A percentile compares a stretch with the other conserved stretches of the same genome.
These are phyloP conservation scores for Eucalyptus paniculata DNA, from an alignment of 345 rosid genomes.

Conservation along the genomic window DNA sequence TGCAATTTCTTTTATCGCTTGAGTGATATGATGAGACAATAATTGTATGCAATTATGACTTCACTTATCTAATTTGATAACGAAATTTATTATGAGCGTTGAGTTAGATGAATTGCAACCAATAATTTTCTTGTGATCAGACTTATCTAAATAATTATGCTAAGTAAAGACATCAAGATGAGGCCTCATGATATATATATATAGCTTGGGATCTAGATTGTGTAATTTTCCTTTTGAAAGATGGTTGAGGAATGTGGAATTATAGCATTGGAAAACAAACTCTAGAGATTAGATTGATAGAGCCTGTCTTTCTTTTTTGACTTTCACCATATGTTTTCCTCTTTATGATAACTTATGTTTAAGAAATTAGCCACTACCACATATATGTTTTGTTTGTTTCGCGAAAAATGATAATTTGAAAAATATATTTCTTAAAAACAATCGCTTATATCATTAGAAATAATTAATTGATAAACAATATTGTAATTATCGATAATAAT, in stretches of 20 bases:
- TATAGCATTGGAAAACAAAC: background rate
- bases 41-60: rapidly evolving
- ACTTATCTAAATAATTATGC: background rate
- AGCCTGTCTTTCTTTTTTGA: background rate
- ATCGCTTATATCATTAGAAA: too few species aligned
- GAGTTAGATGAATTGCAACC: rapidly evolving
- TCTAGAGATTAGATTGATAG: background rate
- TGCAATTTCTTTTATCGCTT: background rate
- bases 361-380: background rate
- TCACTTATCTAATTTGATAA: background rate
- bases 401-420: background rate
- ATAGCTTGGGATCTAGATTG: rapidly evolving
- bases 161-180: background rate
- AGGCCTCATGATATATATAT: background rate
- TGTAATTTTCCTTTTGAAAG: background rate
- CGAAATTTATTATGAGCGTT: rapidly evolving
- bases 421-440: too few species aligned
- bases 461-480: too few species aligned
- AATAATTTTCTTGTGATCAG: background rate
- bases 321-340: background rate
- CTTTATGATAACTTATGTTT: background rate
- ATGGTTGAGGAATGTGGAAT: background rate
- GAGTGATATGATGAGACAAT: rapidly evolving
- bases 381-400: rapidly evolving
- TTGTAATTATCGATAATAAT: too few species aligned